phyloP scores from a whole-genome alignment of 2,329 filamentous ascomycete species.

The Niveomyces coronatus region DNA sequence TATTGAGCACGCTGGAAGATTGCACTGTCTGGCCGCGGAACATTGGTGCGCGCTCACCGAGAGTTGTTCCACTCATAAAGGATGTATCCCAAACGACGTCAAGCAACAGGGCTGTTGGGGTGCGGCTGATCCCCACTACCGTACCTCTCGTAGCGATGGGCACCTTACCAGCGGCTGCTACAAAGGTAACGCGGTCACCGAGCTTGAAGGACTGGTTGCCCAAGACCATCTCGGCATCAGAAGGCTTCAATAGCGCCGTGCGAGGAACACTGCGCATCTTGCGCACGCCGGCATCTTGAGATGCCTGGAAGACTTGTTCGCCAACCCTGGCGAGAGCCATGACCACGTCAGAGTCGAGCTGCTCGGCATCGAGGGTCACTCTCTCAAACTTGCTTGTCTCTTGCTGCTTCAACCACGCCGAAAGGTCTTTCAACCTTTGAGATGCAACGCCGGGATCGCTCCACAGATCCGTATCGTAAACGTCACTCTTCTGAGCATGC shows the following conservation, averaged over 20 bases:
- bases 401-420: conserved; percentile 81
- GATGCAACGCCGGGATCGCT: conserved; percentile 59
- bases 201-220: conserved; percentile 74
- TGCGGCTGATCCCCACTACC: conserved; percentile 88
- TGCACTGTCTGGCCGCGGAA: conserved; percentile 93
- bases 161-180: conserved; percentile 85
- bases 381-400: conserved; percentile 88
- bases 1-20: conserved; percentile 78
- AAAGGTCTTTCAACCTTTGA: conserved; percentile 83
- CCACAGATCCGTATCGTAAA: conserved; percentile 80
- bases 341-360: conserved; percentile 86
- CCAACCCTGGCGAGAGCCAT: conserved; percentile 68
- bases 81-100: conserved; percentile 90
- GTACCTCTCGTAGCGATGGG: conserved; percentile 87
- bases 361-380: conserved; percentile 92
- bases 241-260: conserved; percentile 80
- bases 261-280: conserved; percentile 75
- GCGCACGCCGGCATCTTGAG: conserved; percentile 47
- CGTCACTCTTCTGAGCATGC: conserved; percentile 78
- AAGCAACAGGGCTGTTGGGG: conserved; percentile 68
- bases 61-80: conserved; percentile 94
- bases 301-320: conserved; percentile 47
- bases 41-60: conserved; percentile 80
- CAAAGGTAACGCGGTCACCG: conserved; percentile 88
- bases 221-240: conserved; percentile 87